Base-by-base conservation (phyloP, 2,329 filamentous ascomycete species). In the Alternaria panax region DNA sequence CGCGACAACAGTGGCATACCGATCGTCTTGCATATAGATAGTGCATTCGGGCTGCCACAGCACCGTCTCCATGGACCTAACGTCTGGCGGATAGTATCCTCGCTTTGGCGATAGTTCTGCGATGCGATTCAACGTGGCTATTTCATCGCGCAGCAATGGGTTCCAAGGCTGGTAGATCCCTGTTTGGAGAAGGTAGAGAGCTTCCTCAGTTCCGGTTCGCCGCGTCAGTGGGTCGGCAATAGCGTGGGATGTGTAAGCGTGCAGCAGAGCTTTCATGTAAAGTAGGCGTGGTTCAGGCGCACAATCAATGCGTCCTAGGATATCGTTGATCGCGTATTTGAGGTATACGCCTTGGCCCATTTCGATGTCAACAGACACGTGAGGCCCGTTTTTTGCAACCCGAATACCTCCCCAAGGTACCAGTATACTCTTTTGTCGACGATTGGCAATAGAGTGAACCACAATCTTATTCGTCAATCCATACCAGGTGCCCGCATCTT, bases 171-270 rank as follows among this genome's bases (percentile, higher is more conserved):
- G 83, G 32, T 81, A 84, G 2, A 75, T 73, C 0, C 82, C 85
- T 0, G 86, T 85, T 3, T 72, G 66, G 0, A 90, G 74, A 27
- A 79, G 81, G 2, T 80, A 73, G 0, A 87, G 59, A 0, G 86
- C 83, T 70, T 90, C 87, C 66, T 91, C 88, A 0, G 81, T 83
- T 0, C 89, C 89, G 0, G 87, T 90, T 0, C 82, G 79, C 0
- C 81, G 76, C 0, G 87, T 90, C 0, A 91, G 78, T 0, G 79
- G 74, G 66, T 91, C 89, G 0, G 85, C 83, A 0, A 90, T 34
- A 0, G 83, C 66, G 30, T 83, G 86, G 0, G 88, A 88, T 0
- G 88, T 91, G 5, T 82, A 74, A 0, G 88, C 88, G 67, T 91
- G 88, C 1, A 87, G 71, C 4, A 82, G 72, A 0, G 87, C 87